phyloP scores from a whole-genome alignment of 2,329 filamentous ascomycete species.

The Sporothrix phasma region DNA sequence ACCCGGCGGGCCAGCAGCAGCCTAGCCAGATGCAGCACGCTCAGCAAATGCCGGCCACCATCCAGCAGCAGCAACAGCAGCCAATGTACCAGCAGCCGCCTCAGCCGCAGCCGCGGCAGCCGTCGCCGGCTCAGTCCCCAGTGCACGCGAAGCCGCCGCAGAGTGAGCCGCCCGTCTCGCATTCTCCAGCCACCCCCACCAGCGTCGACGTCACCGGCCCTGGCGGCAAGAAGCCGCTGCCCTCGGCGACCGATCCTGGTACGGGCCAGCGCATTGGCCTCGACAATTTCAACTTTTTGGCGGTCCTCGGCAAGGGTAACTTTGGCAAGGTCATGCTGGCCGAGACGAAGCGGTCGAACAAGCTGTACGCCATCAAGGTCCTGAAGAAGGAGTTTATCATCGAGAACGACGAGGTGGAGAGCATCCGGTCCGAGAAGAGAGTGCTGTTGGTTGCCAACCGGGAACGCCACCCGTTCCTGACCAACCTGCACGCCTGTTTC shows the following conservation, averaged over 20 bases:
- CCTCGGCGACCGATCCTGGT: slow-evolving; percentile 60
- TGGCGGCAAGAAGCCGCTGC: slow-evolving; percentile 46
- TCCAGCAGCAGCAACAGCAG: slow-evolving; percentile 22
- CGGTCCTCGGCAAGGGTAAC: slow-evolving; percentile 96
- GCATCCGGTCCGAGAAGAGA: slow-evolving; percentile 92
- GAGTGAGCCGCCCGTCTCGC: slow-evolving; percentile 32
- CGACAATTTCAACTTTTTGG: slow-evolving; percentile 98
- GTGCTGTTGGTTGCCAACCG: slow-evolving; percentile 97
- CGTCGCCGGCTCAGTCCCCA: slow-evolving; percentile 16
- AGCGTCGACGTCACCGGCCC: background rate
- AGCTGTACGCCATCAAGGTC: slow-evolving; percentile 96
- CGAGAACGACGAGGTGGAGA: slow-evolving; percentile 98
- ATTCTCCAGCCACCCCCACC: slow-evolving; percentile 30
- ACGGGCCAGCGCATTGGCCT: slow-evolving; percentile 81
- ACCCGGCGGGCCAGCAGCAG: slow-evolving; percentile 29
- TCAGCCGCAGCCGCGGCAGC: slow-evolving; percentile 24
- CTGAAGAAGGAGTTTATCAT: slow-evolving; percentile 99
- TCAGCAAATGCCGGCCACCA: slow-evolving; percentile 21
- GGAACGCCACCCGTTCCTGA: slow-evolving; percentile 89
- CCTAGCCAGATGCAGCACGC: slow-evolving; percentile 21
- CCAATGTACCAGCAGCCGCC: slow-evolving; percentile 26
- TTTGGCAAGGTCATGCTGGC: slow-evolving; percentile 99
- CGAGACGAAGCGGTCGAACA: slow-evolving; percentile 85
- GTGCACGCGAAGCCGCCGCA: slow-evolving; percentile 23
- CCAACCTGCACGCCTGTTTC: slow-evolving; percentile 94